Evolutionary conservation across 805 yeast genomes (phyloP).

Genomic region (Yarrowia deformans): DNA sequence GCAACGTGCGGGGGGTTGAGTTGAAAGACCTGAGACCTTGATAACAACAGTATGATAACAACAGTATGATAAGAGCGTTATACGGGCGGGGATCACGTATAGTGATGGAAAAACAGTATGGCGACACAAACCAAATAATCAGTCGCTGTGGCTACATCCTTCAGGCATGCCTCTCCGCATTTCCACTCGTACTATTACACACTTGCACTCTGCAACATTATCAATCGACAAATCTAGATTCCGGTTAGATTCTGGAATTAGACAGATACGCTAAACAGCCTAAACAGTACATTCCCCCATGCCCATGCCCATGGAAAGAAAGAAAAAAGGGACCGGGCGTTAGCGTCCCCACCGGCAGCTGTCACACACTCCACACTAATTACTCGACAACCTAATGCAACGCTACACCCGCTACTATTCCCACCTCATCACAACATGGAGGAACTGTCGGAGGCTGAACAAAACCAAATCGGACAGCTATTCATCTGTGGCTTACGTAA

Average conservation of each 20-base stretch:
- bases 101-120: too few relatives aligned
- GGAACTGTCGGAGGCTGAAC: conserved; percentile 43
- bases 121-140: too few relatives aligned
- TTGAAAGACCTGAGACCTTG: background rate
- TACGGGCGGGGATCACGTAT: too few relatives aligned
- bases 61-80: background rate
- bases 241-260: background rate
- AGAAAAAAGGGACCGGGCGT: too few relatives aligned
- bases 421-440: conserved; percentile 42
- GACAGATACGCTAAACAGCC: background rate
- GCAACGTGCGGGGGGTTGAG: conserved; percentile 13
- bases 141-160: too few relatives aligned
- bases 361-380: background rate
- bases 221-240: background rate
- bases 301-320: too few relatives aligned
- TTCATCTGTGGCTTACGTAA: conserved; percentile 41
- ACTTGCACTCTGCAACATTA: too few relatives aligned
- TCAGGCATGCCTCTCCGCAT: too few relatives aligned
- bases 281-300: background rate
- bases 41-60: background rate
- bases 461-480: conserved; percentile 22
- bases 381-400: conserved; percentile 14
- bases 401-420: conserved; percentile 30
- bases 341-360: too few relatives aligned
- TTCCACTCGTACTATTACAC: too few relatives aligned